Percentiles rank a stretch among this genome's conserved stretches.
Conservation (phyloP, 148 eudicot species). For the Rhododendron simsii region DNA sequence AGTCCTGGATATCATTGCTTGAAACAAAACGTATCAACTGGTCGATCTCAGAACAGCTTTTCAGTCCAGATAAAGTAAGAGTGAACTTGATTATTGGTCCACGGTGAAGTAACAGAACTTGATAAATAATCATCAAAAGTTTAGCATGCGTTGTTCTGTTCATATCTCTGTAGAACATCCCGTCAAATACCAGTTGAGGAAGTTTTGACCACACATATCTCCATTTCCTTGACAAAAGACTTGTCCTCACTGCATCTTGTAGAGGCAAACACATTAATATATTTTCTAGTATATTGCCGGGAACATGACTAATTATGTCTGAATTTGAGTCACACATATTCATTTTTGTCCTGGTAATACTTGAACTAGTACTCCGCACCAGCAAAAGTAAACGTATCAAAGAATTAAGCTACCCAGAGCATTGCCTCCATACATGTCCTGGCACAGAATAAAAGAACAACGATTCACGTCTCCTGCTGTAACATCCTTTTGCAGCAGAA, state of each 20-base stretch:
- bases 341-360: not conserved
- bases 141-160: not conserved
- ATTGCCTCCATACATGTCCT: not conserved
- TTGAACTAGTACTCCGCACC: not conserved
- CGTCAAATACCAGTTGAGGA: slow-evolving; percentile 15
- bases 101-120: too few relatives aligned
- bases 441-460: not conserved
- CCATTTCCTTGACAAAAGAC: slow-evolving; percentile 12
- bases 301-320: not conserved
- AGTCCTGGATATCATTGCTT: too few relatives aligned
- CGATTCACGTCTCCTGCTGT: not conserved
- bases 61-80: too few relatives aligned
- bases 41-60: too few relatives aligned
- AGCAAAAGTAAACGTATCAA: not conserved
- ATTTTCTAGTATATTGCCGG: not conserved
- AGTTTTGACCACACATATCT: slow-evolving; percentile 11
- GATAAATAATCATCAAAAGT: too few relatives aligned
- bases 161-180: not conserved
- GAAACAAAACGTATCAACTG: too few relatives aligned
- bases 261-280: slow-evolving; percentile 9
- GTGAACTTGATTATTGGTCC: too few relatives aligned
- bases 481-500: too few relatives aligned
- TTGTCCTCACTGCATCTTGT: slow-evolving; percentile 17
- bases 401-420: not conserved
- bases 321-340: not conserved